Evolutionary conservation across 768 basidiomycete genomes (phyloP), one percentile per base, ranked within the genome.

Genomic region (Infundibulicybe gibba): DNA sequence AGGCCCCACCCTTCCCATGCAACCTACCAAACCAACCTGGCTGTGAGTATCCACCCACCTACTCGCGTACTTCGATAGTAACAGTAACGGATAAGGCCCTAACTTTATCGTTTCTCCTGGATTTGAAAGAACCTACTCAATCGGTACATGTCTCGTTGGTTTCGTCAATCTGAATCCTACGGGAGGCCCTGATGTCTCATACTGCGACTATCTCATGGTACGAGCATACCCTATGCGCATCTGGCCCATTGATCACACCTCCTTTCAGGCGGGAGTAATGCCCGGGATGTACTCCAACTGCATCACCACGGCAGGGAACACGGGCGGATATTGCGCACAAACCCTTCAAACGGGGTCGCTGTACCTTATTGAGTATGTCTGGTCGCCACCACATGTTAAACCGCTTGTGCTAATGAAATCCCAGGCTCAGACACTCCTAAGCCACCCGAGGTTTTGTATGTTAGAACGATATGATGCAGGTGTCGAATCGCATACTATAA

Each of bases 201-300:
- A 30, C 40, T 50, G 49, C 20, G 40, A 50, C 39, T 50, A 47
- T 34, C 45, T 50, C n/a, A 37, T 50, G 6, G 49, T 50, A 30
- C 17, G 49, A n/a, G n/a, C 20, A 32, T 9, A 19, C 11, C 41
- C 8, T 8, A 25, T 25, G 25, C 8, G 25, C 25, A 25, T 3
- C 8, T 25, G 25, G 8, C 25, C 8, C 25, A 8, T 25, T 25
- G 8, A 25, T 8, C 3, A 4, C 25, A 25, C 3, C 8, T 25
- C n/a, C 8, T 25, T 3, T 25, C 8, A 48, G 47, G 47, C 39
- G 13, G 47, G 47, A 33, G 17, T 17, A 13, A 43, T 34, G 41
- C 47, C 40, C 10, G 20, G 15, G 19, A 30, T 48, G 25, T 48
- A 31, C 32, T 25, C 12, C 19, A 9, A 16, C 11, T 48, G 47